Base-by-base conservation (phyloP, 2,329 filamentous ascomycete species). In the Aspergillus fijiensis region DNA sequence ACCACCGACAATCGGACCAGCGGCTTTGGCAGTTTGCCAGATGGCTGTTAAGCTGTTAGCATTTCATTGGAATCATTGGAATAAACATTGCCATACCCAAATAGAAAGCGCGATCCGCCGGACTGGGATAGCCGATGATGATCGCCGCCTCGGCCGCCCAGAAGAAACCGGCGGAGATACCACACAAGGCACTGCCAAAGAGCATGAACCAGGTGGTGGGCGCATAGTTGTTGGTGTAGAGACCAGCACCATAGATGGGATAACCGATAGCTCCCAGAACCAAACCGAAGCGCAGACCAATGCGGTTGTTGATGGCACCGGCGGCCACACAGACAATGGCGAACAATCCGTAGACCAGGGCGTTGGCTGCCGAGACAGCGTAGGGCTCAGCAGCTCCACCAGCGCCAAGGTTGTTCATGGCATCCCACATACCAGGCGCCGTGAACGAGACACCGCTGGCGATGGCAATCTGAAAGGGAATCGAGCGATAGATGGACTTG, bases 381-480 rank as follows among this genome's bases (percentile, higher is more conserved):
- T 61, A 55, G n/a, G 59, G 59, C 55, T 61, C 55, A 14, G 59
- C 59, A 1, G 59, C 59, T 55, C 59, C 59, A n/a, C 59, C 59
- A n/a, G 59, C 59, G 5, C 59, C 59, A 16, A 61, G n/a, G 39
- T 58, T 58, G 47, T 58, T 58, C 56, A 61, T 19, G 9, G 59
- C 59, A 58, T 61, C 59, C 59, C 59, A 61, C 59, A 61, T 61
- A 11, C 59, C 59, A 4, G 59, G 59, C 10, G 59, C 59, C 5
- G 59, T 61, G 48, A 61, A 61, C 1, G 59, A 61, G n/a, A 61
- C 59, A 9, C 55, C 59, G 29, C 59, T 61, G 55, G 55, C 55
- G 42, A 61, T 61, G 51, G 59, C 59, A 51, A 61, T 61, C 21
- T 61, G 59, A 35, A 61, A 61, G n/a, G 59, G 59, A 31, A 61